Base-by-base conservation (phyloP, 2,329 filamentous ascomycete genomes). In the Fusarium sp. region DNA sequence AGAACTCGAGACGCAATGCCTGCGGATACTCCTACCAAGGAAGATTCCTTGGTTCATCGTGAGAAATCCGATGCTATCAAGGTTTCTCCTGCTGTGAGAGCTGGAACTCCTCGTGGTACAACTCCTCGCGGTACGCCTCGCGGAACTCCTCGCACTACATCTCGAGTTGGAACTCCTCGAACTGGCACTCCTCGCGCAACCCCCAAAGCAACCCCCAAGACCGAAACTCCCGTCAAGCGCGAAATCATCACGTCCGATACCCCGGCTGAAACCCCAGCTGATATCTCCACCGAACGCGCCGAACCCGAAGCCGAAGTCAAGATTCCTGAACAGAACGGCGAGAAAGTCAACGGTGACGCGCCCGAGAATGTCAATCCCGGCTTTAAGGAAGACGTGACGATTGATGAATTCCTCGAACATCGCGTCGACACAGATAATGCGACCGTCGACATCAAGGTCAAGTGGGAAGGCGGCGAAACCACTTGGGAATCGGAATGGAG, bases 401-500 rank as follows among this genome's bases (percentile, higher is more conserved):
- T 75, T 35, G 71, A 75, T 11, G 60, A 56, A 15, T 71, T 75
- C 44, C 31, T 63, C 13, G 18, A 37, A 12, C 71, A 75, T 16
- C 70, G 71, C 20, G 57, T 75, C 13, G 73, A 75, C 41, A 31
- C 60, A 15, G 46, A 63, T 13, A 73, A 65, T 23, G 58, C 73
- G 26, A 75, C 71, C 5, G 71, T 75, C 6, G 73, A 74, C 12
- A 74, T 75, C 20, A 48, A 52, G 23, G 73, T 75, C 39, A 53
- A 48, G 18, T 75, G 73, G 73, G 73, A 48, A 7, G 63, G 65
- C 15, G 73, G 73, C 43, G 73, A 75, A 38, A 53, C 49, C 12
- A 68, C 70, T 6, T 75, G 73, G 73, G 73, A 75, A 50, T 29
- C 73, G 2, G 73, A 75, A 68, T 75, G 72, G 71, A 73, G 66